Evolutionary conservation across 129 eudicot species (phyloP).

Genomic region (Oenanthe sinensis): DNA sequence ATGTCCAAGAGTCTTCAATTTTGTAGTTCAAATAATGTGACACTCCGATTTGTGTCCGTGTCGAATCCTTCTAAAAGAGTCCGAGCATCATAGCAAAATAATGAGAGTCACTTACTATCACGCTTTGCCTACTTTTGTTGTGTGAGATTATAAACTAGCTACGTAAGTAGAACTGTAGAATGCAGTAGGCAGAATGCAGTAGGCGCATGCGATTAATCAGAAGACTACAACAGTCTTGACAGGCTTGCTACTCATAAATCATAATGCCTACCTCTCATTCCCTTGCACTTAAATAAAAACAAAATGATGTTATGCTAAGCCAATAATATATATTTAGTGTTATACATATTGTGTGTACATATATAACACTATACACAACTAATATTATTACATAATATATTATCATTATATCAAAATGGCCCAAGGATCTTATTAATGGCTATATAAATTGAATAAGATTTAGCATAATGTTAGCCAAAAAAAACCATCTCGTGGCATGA

Average conservation of each 20-base stretch:
- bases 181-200: neutral
- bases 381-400: neutral
- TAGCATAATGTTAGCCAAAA: neutral
- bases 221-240: neutral
- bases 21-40: too few relatives aligned
- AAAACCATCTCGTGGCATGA: neutral
- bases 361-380: neutral
- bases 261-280: neutral
- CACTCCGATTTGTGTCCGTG: too few relatives aligned
- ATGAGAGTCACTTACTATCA: too few relatives aligned
- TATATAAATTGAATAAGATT: neutral
- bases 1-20: too few relatives aligned
- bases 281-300: neutral
- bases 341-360: neutral
- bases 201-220: neutral
- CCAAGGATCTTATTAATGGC: neutral
- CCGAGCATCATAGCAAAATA: too few relatives aligned
- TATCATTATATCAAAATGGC: too few relatives aligned
- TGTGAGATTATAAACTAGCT: neutral
- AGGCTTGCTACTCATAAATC: neutral
- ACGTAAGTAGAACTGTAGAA: neutral
- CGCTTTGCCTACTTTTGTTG: neutral
- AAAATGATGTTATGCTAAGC: neutral
- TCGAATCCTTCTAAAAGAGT: too few relatives aligned
- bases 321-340: neutral